Conservation (phyloP, 306 rosid species). For the Inga leiocalycina region DNA sequence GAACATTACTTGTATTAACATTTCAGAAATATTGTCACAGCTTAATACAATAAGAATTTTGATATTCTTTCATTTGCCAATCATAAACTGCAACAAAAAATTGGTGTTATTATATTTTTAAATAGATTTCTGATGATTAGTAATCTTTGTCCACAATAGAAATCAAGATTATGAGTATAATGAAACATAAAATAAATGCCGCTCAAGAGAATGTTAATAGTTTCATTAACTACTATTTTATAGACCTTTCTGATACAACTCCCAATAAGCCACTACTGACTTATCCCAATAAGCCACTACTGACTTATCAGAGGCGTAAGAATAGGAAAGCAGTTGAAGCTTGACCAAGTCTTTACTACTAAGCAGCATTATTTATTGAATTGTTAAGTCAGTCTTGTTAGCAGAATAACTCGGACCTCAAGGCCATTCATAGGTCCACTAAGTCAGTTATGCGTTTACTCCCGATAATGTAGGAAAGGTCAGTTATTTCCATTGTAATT, state of each 20-base stretch:
- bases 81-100: constrained; percentile 11
- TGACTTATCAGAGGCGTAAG: too few species aligned
- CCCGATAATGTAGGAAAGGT: too few species aligned
- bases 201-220: constrained; percentile 24
- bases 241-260: not conserved
- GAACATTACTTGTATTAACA: not conserved
- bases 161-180: not conserved
- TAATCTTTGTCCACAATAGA: not conserved
- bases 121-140: not conserved
- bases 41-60: not conserved
- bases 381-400: too few species aligned
- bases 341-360: too few species aligned
- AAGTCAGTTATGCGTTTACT: too few species aligned
- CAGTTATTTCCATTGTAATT: too few species aligned
- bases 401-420: too few species aligned
- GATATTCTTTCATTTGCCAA: not conserved
- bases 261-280: too few species aligned
- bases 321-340: too few species aligned
- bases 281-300: too few species aligned
- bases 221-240: constrained; percentile 5
- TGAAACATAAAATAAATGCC: constrained; percentile 2
- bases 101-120: constrained; percentile 9
- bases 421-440: too few species aligned
- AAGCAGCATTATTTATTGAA: too few species aligned
- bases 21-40: not conserved